phyloP scores from a whole-genome alignment of 495 filamentous ascomycete species.

The Trypethelium eluteriae region DNA sequence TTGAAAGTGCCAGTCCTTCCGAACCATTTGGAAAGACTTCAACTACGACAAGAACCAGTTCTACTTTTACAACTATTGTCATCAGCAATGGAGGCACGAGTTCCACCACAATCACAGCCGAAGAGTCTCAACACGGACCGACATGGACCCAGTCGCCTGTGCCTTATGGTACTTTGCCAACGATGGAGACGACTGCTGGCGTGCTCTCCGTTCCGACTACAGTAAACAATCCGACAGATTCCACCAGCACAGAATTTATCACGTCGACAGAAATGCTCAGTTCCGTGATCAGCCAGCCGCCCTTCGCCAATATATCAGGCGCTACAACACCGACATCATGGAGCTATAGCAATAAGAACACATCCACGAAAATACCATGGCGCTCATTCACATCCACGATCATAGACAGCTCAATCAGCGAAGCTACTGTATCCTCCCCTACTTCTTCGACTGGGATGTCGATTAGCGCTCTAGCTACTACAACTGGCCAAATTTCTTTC shows the following conservation, averaged over 20 bases:
- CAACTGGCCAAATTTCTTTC: too few species aligned
- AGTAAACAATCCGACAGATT: background rate
- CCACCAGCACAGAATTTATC: background rate
- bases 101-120: background rate
- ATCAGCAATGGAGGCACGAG: background rate
- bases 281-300: background rate
- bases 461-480: too few species aligned
- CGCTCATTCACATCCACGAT: background rate
- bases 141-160: background rate
- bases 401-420: background rate
- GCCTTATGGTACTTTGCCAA: background rate
- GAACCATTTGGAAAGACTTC: background rate
- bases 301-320: slow-evolving; percentile 1
- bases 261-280: background rate
- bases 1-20: background rate
- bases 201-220: background rate
- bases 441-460: too few species aligned
- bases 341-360: background rate
- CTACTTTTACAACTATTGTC: background rate
- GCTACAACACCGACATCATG: background rate
- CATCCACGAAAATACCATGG: background rate
- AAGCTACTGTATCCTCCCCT: background rate
- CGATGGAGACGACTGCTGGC: background rate
- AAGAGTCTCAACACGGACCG: background rate
- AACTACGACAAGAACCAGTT: background rate